phyloP scores from a whole-genome alignment of 1,284 basidiomycete genomes.

The Heterobasidion parviporum region DNA sequence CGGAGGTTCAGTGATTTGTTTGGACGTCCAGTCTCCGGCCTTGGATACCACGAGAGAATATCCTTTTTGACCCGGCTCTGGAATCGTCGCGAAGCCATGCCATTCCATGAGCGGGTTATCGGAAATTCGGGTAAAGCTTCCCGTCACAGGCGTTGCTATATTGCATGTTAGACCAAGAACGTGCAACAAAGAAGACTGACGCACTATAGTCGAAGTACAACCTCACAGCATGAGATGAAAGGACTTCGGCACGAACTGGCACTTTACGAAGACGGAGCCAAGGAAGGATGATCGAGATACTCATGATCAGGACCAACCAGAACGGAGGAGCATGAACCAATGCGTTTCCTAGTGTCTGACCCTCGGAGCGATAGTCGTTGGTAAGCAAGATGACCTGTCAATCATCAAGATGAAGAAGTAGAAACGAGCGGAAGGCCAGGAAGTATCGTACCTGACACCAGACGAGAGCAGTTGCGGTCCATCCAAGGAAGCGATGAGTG shows the following conservation, averaged over 20 bases:
- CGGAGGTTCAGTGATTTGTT: slow-evolving; percentile 43
- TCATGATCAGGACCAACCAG: slow-evolving; percentile 46
- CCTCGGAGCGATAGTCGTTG: slow-evolving; percentile 40
- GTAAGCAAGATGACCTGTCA: slow-evolving; percentile 38
- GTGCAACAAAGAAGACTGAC: slow-evolving; percentile 9
- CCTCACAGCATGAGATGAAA: slow-evolving; percentile 49
- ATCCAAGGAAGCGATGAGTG: slow-evolving; percentile 49
- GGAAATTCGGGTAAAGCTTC: slow-evolving; percentile 48
- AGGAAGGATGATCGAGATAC: slow-evolving; percentile 43
- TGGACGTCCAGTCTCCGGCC: slow-evolving; percentile 54
- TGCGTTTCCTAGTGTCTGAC: slow-evolving; percentile 32
- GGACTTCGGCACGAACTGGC: slow-evolving; percentile 40
- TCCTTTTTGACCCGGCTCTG: slow-evolving; percentile 41
- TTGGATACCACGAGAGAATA: slow-evolving; percentile 50
- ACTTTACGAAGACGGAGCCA: slow-evolving; percentile 49
- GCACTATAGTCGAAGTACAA: slow-evolving; percentile 49
- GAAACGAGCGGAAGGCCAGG: not conserved
- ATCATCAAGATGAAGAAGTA: not conserved
- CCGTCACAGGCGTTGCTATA: slow-evolving; percentile 37
- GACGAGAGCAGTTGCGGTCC: slow-evolving; percentile 42
- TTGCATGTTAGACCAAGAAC: slow-evolving; percentile 3
- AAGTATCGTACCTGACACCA: slow-evolving; percentile 39
- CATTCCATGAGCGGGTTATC: slow-evolving; percentile 48
- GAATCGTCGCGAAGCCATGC: slow-evolving; percentile 53
- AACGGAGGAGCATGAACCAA: slow-evolving; percentile 38